Conservation (phyloP, 164 flowering plant genomes). For the Berberis thunbergii region DNA sequence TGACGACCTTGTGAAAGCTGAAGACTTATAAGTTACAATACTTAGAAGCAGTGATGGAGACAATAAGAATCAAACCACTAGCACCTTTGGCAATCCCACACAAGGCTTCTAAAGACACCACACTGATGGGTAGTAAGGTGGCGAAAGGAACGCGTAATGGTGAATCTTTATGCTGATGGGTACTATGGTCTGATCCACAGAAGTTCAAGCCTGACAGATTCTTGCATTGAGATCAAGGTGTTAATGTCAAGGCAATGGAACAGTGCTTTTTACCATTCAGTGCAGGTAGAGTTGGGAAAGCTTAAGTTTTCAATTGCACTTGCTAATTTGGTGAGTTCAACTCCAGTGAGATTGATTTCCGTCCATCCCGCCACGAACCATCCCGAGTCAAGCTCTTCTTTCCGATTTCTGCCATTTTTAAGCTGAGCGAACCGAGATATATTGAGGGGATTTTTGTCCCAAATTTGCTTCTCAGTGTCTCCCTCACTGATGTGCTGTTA, state of each 20-base stretch:
- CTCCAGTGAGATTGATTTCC: too few species aligned
- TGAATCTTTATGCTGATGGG: slow-evolving; percentile 14
- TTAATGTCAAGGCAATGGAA: slow-evolving; percentile 1
- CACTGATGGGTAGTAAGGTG: slow-evolving; percentile 10
- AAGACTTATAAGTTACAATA: slow-evolving; percentile 10
- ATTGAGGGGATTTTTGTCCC: too few species aligned
- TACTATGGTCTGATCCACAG: slow-evolving; percentile 10
- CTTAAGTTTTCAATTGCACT: slow-evolving; percentile 10
- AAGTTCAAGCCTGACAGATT: slow-evolving; percentile 15
- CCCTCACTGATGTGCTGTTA: too few species aligned
- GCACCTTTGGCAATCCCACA: slow-evolving; percentile 8
- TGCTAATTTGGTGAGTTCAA: slow-evolving; percentile 13
- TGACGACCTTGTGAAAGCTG: neutral
- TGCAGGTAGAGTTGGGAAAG: slow-evolving; percentile 18
- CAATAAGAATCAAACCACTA: slow-evolving; percentile 9
- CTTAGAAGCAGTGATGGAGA: slow-evolving; percentile 11
- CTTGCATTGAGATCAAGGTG: neutral
- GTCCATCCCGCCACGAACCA: too few species aligned
- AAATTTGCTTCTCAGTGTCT: too few species aligned
- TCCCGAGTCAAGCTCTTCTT: too few species aligned
- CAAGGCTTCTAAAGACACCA: slow-evolving; percentile 5
- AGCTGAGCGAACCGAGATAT: too few species aligned
- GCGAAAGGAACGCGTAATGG: slow-evolving; percentile 12
- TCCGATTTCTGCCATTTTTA: too few species aligned
- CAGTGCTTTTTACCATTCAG: slow-evolving; percentile 16